Conservation (phyloP, 2,329 filamentous ascomycete species). For the Botryotinia narcissicola region DNA sequence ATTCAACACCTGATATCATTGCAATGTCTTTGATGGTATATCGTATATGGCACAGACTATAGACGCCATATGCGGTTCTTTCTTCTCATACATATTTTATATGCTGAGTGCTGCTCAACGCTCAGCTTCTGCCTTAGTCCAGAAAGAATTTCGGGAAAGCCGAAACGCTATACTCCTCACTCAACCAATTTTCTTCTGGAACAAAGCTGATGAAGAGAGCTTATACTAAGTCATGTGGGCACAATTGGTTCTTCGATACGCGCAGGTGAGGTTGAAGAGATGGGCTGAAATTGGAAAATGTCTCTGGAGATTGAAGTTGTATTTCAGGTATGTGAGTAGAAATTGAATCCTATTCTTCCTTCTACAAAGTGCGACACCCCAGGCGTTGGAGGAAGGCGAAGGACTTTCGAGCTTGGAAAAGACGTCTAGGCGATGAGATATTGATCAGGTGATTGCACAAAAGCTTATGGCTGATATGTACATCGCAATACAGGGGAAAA, state of each 20-base stretch:
- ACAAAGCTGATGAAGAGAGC: fast-evolving
- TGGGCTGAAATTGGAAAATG: not conserved
- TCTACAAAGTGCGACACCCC: fast-evolving
- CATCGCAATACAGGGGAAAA: not conserved
- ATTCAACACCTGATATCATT: fast-evolving
- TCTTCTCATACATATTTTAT: not conserved
- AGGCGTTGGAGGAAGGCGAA: not conserved
- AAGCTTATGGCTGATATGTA: not conserved
- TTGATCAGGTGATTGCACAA: not conserved
- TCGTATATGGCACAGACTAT: fast-evolving
- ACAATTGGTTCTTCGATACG: not conserved
- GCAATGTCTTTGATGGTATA: fast-evolving
- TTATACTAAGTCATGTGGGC: not conserved
- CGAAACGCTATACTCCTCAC: not conserved
- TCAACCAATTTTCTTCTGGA: not conserved
- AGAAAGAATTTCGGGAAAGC: not conserved
- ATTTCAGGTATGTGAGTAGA: not conserved
- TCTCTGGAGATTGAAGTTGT: not conserved
- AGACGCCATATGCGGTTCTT: fast-evolving
- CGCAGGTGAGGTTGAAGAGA: not conserved
- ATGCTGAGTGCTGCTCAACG: too few species aligned
- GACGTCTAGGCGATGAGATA: not conserved
- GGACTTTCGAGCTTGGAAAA: not conserved
- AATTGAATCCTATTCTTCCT: not conserved
- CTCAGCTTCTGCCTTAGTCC: not conserved